Conservation (phyloP, 2,329 filamentous ascomycete genomes). For the Talaromyces sp. region DNA sequence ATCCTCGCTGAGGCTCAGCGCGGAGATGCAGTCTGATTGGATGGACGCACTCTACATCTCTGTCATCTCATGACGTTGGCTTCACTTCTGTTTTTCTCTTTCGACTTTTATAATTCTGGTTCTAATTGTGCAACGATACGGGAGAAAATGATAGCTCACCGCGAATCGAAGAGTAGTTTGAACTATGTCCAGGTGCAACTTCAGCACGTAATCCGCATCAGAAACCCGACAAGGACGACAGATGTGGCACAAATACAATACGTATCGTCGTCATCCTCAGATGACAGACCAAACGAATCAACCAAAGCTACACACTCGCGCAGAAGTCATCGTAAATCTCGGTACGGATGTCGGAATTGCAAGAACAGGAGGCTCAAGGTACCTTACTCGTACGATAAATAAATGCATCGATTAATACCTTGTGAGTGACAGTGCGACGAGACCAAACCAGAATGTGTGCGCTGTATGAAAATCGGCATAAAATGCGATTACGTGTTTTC, state of each 20-base stretch:
- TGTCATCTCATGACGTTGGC: neutral
- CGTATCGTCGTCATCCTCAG: neutral
- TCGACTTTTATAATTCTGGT: neutral
- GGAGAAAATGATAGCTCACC: neutral
- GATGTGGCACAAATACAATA: neutral
- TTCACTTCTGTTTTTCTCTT: neutral
- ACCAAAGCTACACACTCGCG: neutral
- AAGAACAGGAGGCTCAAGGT: constrained; percentile 18
- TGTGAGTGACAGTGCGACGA: constrained; percentile 16
- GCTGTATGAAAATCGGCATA: constrained; percentile 15
- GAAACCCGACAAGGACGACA: no score
- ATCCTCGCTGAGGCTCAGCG: neutral
- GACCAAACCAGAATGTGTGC: constrained; percentile 15
- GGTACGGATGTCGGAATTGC: constrained; percentile 18
- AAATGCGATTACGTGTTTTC: constrained; percentile 15
- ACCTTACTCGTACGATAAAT: neutral
- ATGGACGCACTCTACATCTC: neutral
- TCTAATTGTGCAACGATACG: neutral
- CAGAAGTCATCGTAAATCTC: constrained; percentile 17
- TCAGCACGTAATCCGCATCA: neutral
- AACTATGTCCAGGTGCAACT: neutral
- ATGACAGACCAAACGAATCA: neutral
- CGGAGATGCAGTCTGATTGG: neutral
- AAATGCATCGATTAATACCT: neutral
- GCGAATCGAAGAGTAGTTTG: neutral